Evolutionary conservation across 768 basidiomycete genomes (phyloP).

Genomic region (Leccinum obscurum): DNA sequence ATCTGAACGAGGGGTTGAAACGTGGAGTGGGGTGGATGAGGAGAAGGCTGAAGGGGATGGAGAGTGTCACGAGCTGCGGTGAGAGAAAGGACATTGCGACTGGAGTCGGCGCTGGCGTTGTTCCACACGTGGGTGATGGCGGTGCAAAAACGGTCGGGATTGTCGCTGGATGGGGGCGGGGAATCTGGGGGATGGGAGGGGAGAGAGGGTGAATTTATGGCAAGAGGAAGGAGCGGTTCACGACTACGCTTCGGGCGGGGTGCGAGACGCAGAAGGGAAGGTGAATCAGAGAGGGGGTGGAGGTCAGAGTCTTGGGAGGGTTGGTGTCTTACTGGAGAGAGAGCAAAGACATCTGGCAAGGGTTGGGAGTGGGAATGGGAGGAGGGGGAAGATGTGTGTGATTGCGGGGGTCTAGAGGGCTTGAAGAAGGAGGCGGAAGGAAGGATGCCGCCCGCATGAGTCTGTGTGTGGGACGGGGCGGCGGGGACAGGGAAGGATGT

Average conservation of each 20-base stretch:
- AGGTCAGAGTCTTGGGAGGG: constrained; percentile 44
- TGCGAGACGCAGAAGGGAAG: constrained; percentile 30
- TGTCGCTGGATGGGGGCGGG: neutral
- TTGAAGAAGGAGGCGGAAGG: constrained; percentile 80
- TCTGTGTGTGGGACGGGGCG: constrained; percentile 59
- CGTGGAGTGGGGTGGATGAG: constrained; percentile 15
- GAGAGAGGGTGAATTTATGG: neutral
- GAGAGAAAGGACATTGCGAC: constrained; percentile 31
- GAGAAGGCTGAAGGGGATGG: constrained; percentile 5
- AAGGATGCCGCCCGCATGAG: constrained; percentile 73
- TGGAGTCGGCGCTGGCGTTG: constrained; percentile 54
- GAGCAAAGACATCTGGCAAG: constrained; percentile 37
- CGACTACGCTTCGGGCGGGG: constrained; percentile 62
- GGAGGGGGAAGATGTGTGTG: constrained; percentile 39
- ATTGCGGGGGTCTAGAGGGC: constrained; percentile 60
- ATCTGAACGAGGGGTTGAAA: constrained; percentile 28
- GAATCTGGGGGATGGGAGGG: constrained; percentile 1
- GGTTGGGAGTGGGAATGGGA: constrained; percentile 31
- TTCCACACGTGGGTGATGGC: constrained; percentile 61
- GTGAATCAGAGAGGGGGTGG: constrained; percentile 26
- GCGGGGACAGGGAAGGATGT: constrained; percentile 14
- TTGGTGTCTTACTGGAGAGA: constrained; percentile 40
- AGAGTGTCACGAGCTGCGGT: constrained; percentile 2
- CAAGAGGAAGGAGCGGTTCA: constrained; percentile 68
- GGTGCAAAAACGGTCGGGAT: constrained; percentile 9